Conservation (phyloP, 257 asterid species). For the Prunella vulgaris region DNA sequence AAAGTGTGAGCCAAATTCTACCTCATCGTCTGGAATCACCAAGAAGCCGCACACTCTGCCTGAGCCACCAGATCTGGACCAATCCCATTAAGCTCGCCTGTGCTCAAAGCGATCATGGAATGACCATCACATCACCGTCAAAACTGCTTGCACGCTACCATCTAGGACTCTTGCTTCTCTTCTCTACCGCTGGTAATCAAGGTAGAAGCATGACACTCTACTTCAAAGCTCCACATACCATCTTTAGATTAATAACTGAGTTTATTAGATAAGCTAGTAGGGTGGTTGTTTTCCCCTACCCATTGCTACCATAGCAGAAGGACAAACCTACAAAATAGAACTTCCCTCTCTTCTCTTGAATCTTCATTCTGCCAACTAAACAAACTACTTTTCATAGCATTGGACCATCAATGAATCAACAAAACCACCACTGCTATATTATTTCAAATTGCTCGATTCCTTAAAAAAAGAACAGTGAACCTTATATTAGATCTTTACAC, state of each 20-base stretch:
- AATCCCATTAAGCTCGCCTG: too few species aligned
- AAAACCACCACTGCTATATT: slow-evolving; percentile 14
- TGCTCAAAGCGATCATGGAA: too few species aligned
- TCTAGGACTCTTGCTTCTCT: too few species aligned
- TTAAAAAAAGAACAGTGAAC: background rate
- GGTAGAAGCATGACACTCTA: too few species aligned
- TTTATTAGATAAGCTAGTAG: slow-evolving; percentile 35
- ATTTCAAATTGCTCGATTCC: slow-evolving; percentile 24
- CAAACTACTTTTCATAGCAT: slow-evolving; percentile 36
- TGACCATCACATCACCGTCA: too few species aligned
- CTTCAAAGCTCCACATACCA: too few species aligned
- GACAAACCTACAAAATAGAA: slow-evolving; percentile 33
- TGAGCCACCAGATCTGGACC: too few species aligned
- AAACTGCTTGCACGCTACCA: too few species aligned
- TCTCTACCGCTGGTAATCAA: too few species aligned
- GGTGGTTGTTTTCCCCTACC: slow-evolving; percentile 36
- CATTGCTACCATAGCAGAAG: slow-evolving; percentile 36
- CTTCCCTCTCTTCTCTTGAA: slow-evolving; percentile 39
- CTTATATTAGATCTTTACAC: slow-evolving; percentile 36
- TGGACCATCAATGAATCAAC: slow-evolving; percentile 19
- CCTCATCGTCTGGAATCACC: too few species aligned
- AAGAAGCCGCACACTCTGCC: too few species aligned
- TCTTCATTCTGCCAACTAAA: slow-evolving; percentile 34
- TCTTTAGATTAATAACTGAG: slow-evolving; percentile 41
- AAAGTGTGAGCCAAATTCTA: too few species aligned